A percentile compares a stretch with the other conserved stretches of the same genome.
Conservation (phyloP, 179 eudicot genomes). For the Silene vulgaris region DNA sequence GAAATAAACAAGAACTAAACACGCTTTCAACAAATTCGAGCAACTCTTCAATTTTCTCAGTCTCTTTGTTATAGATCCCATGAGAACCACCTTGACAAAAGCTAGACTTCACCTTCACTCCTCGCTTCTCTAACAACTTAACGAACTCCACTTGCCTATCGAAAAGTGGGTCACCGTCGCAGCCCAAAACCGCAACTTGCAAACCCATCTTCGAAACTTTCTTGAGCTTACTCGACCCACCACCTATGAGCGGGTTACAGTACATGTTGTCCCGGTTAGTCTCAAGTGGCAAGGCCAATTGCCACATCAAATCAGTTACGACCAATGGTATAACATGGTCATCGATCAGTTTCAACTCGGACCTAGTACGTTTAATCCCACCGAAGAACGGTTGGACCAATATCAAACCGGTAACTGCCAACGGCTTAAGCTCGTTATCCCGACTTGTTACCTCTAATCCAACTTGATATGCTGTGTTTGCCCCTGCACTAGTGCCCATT, state of each 20-base stretch:
- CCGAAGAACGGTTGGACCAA: constrained; percentile 44
- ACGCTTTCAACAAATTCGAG: constrained; percentile 13
- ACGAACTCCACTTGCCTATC: constrained; percentile 29
- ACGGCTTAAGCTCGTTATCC: constrained; percentile 28
- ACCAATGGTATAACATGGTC: constrained; percentile 24
- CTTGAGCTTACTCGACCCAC: constrained; percentile 19
- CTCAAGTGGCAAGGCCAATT: constrained; percentile 40
- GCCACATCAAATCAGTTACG: constrained; percentile 41
- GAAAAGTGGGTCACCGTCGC: constrained; percentile 26
- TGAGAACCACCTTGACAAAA: constrained; percentile 29
- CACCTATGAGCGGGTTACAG: constrained; percentile 21
- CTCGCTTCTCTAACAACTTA: constrained; percentile 12
- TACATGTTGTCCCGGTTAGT: constrained; percentile 24
- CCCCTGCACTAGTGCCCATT: constrained; percentile 53
- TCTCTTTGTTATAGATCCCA: constrained; percentile 16
- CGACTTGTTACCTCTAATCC: constrained; percentile 31
- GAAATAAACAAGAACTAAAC: neutral
- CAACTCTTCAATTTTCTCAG: constrained; percentile 10
- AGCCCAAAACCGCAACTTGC: constrained; percentile 26
- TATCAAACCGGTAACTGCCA: constrained; percentile 41
- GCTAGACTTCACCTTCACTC: constrained; percentile 19
- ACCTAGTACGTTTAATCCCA: constrained; percentile 31
- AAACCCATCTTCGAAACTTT: constrained; percentile 23
- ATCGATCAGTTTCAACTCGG: constrained; percentile 29
- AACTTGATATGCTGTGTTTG: constrained; percentile 39